phyloP scores from a whole-genome alignment of 306 rosid genomes.

The Dryas drummondii region DNA sequence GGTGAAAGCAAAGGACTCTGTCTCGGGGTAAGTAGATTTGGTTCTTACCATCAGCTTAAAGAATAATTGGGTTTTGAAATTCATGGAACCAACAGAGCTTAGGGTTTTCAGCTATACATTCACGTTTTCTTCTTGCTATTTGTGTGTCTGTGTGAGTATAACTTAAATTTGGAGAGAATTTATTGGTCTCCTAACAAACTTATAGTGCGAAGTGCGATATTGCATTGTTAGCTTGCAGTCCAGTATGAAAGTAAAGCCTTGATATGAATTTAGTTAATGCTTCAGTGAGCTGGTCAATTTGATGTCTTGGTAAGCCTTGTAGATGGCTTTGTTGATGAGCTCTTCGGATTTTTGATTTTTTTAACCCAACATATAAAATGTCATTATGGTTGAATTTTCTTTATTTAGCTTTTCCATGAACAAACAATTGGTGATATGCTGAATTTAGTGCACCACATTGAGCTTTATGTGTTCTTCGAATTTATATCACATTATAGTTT shows the following conservation, averaged over 20 bases:
- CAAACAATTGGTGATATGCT: background rate
- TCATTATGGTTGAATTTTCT: too few species aligned
- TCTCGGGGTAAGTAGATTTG: too few species aligned
- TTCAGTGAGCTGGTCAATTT: background rate
- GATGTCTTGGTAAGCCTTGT: background rate
- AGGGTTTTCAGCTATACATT: background rate
- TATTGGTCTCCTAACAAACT: background rate
- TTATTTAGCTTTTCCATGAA: too few species aligned
- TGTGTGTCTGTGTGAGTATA: background rate
- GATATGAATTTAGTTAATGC: background rate
- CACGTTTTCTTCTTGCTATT: background rate
- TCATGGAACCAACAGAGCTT: background rate
- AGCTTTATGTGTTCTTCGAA: background rate
- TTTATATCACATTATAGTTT: background rate
- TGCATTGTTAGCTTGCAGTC: background rate
- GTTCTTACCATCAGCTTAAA: constrained; percentile 21
- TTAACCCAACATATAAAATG: too few species aligned
- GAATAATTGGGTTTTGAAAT: background rate
- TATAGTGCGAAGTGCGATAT: background rate
- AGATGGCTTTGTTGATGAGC: background rate
- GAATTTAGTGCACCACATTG: background rate
- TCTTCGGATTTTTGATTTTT: too few species aligned
- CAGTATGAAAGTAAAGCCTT: background rate
- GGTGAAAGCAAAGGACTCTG: constrained; percentile 27
- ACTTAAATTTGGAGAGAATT: background rate